These are phyloP conservation scores for Nakataea oryzae DNA, from an alignment of 2,329 filamentous ascomycete species.

Conservation along the genomic window DNA sequence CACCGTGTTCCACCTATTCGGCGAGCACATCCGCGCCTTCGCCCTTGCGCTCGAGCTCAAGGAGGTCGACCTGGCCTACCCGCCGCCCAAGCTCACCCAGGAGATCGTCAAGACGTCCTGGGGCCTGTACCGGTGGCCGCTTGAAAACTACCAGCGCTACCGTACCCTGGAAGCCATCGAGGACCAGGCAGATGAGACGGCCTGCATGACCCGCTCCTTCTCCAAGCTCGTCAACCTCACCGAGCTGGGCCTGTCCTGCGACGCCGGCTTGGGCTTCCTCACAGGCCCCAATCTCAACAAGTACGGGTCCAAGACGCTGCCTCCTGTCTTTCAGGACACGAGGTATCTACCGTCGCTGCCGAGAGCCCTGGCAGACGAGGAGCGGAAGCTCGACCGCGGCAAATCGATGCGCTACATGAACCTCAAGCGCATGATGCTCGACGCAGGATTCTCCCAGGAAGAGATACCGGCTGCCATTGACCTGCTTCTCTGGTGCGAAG, in stretches of 20 bases:
- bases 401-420: not conserved
- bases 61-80: slow-evolving; percentile 35
- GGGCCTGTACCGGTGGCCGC: slow-evolving; percentile 57
- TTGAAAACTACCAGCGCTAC: slow-evolving; percentile 47
- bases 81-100: slow-evolving; percentile 45
- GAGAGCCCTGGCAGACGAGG: not conserved
- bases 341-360: not conserved
- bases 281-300: slow-evolving; percentile 40
- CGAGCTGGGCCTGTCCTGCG: slow-evolving; percentile 57
- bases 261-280: slow-evolving; percentile 59
- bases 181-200: slow-evolving; percentile 51
- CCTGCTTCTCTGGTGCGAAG: slow-evolving; percentile 4
- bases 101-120: slow-evolving; percentile 47
- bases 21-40: slow-evolving; percentile 48
- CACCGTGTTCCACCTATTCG: slow-evolving; percentile 48
- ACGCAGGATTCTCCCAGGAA: slow-evolving; percentile 3
- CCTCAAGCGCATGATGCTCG: slow-evolving; percentile 5
- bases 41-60: slow-evolving; percentile 61
- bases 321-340: slow-evolving; percentile 5
- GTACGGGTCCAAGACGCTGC: not conserved
- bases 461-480: slow-evolving; percentile 3
- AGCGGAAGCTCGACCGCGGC: not conserved
- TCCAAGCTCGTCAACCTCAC: slow-evolving; percentile 37
- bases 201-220: slow-evolving; percentile 49
- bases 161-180: slow-evolving; percentile 49